phyloP scores from a whole-genome alignment of 2,329 filamentous ascomycete genomes.

The Rugonectria rugulosa region DNA sequence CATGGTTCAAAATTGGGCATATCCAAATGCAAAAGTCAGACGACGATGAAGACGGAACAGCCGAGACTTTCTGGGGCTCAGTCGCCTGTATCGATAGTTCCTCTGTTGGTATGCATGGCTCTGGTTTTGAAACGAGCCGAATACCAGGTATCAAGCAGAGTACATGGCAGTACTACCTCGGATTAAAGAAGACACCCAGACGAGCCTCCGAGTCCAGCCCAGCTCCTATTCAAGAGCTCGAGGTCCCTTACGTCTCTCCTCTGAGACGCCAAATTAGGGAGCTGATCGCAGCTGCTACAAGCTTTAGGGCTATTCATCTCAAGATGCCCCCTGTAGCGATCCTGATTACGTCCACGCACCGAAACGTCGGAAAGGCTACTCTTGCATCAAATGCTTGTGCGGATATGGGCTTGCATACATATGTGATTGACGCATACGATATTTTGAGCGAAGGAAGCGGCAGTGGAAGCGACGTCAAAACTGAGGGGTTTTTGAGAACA shows the following conservation, averaged over 20 bases:
- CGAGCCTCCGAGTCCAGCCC: conserved; percentile 47
- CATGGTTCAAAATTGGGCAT: conserved; percentile 92
- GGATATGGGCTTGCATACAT: conserved; percentile 90
- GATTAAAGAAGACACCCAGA: conserved; percentile 72
- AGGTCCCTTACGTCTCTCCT: conserved; percentile 61
- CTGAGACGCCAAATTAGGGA: conserved; percentile 79
- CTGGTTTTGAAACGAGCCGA: conserved; percentile 83
- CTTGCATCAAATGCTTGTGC: conserved; percentile 79
- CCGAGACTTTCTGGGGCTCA: conserved; percentile 81
- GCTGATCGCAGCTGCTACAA: conserved; percentile 87
- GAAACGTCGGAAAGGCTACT: conserved; percentile 91
- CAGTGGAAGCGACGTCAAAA: conserved; percentile 90
- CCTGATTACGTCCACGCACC: conserved; percentile 87
- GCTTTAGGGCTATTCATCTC: conserved; percentile 83
- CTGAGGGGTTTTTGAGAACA: conserved; percentile 87
- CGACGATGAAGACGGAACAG: conserved; percentile 64
- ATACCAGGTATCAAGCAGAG: conserved; percentile 79
- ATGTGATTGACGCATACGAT: conserved; percentile 89
- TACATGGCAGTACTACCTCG: conserved; percentile 90
- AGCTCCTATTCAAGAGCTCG: conserved; percentile 53
- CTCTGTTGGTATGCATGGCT: conserved; percentile 88
- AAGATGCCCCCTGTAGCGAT: conserved; percentile 89
- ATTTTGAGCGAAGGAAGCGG: conserved; percentile 86
- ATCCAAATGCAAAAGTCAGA: conserved; percentile 65
- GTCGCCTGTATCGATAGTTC: conserved; percentile 86